Evolutionary conservation across 2,329 filamentous ascomycete genomes (phyloP).

Genomic region (Hymenoscyphus fraxineus): DNA sequence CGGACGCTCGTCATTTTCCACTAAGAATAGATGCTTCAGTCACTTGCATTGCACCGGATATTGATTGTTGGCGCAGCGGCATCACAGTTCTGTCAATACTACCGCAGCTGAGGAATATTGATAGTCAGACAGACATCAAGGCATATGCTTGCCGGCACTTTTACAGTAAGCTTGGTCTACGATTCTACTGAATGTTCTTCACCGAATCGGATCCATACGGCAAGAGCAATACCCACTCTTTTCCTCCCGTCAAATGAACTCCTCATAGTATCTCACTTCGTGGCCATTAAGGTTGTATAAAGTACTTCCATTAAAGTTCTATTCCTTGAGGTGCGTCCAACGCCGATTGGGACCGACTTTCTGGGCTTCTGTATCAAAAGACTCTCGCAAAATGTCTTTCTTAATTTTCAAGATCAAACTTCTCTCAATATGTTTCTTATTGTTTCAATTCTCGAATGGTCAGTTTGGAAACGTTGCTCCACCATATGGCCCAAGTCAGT

Average conservation of each 20-base stretch:
- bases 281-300: neutral
- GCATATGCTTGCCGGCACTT: neutral
- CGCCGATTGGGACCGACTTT: neutral
- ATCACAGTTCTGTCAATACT: neutral
- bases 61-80: constrained; percentile 4
- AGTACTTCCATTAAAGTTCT: neutral
- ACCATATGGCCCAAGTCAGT: constrained; percentile 25
- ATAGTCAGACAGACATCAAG: neutral
- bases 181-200: neutral
- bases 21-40: neutral
- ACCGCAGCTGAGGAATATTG: neutral
- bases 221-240: neutral
- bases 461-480: constrained; percentile 6
- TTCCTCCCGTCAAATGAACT: neutral
- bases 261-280: neutral
- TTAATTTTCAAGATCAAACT: neutral
- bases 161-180: neutral
- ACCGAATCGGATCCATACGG: neutral
- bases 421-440: neutral
- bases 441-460: neutral
- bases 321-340: neutral
- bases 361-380: neutral
- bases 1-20: neutral
- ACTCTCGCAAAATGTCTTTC: neutral
- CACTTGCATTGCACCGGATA: constrained; percentile 8